phyloP scores from a whole-genome alignment of 352 stramenopile genomes.

The Thalassiosira ordinaria region DNA sequence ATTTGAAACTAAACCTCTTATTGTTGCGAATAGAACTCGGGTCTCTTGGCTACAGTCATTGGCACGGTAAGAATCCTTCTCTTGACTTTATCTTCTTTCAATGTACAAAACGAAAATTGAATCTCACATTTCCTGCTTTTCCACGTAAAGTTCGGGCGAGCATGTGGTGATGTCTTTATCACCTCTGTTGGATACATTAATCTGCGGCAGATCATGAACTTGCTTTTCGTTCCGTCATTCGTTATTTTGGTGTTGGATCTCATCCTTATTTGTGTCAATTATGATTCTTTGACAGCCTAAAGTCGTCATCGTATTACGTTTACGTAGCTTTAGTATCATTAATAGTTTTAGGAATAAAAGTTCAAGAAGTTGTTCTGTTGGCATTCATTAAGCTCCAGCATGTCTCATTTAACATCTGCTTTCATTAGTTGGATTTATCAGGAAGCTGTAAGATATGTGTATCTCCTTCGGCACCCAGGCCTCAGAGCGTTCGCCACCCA shows the following conservation, averaged over 20 bases:
- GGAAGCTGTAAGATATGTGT: too few species aligned
- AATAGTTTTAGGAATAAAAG: neutral
- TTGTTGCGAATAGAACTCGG: too few species aligned
- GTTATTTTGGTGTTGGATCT: constrained; percentile 65
- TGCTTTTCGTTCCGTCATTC: constrained; percentile 71
- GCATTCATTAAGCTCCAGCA: too few species aligned
- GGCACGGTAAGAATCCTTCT: constrained; percentile 85
- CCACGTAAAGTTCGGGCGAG: constrained; percentile 50
- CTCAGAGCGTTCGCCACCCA: too few species aligned
- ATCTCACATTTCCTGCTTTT: constrained; percentile 8
- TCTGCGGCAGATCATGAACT: constrained; percentile 71
- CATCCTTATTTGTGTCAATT: constrained; percentile 60
- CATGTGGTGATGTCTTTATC: constrained; percentile 74
- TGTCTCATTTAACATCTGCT: too few species aligned
- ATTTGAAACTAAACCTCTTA: too few species aligned
- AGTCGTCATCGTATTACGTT: neutral
- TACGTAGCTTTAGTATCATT: neutral
- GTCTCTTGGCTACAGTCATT: constrained; percentile 91
- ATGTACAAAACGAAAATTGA: too few species aligned
- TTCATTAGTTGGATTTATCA: too few species aligned
- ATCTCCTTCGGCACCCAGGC: too few species aligned
- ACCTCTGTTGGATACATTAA: constrained; percentile 59
- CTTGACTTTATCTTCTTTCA: neutral
- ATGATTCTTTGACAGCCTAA: constrained; percentile 69
- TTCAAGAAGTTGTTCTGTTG: too few species aligned